These are phyloP conservation scores for Ramichloridium luteum DNA, from an alignment of 2,329 filamentous ascomycete species.

Conservation along the genomic window DNA sequence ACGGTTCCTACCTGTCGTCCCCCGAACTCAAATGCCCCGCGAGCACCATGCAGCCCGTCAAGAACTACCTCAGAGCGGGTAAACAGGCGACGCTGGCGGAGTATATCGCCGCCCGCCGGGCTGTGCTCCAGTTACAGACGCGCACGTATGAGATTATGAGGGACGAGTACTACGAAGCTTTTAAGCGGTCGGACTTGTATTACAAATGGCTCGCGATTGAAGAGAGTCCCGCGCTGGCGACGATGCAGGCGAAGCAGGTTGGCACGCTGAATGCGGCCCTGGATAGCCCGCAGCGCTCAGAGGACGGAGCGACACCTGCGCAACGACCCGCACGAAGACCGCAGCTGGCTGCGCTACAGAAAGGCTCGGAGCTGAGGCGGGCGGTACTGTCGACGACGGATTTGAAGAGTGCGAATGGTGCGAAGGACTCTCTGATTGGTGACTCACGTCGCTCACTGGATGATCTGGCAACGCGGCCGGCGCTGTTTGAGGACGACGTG, in stretches of 20 bases:
- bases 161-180: constrained; percentile 64
- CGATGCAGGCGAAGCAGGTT: constrained; percentile 10
- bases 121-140: constrained; percentile 72
- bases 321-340: constrained; percentile 13
- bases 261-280: constrained; percentile 11
- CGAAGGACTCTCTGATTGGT: constrained; percentile 9
- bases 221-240: constrained; percentile 38
- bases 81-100: constrained; percentile 64
- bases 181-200: constrained; percentile 86
- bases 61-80: constrained; percentile 66
- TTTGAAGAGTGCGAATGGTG: constrained; percentile 31
- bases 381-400: constrained; percentile 51
- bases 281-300: constrained; percentile 6
- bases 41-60: constrained; percentile 56
- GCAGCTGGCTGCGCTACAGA: constrained; percentile 12
- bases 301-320: constrained; percentile 11
- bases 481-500: constrained; percentile 64
- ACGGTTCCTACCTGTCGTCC: constrained; percentile 75
- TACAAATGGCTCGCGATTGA: constrained; percentile 92
- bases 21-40: constrained; percentile 68
- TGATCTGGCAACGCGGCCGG: constrained; percentile 36
- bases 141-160: constrained; percentile 75
- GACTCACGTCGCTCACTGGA: constrained; percentile 56
- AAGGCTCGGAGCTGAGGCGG: constrained; percentile 41
- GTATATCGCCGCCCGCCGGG: constrained; percentile 69